Evolutionary conservation across 2,329 filamentous ascomycete species (phyloP), one percentile per base, ranked within the genome.

Genomic region (Monosporascus cannonballus): DNA sequence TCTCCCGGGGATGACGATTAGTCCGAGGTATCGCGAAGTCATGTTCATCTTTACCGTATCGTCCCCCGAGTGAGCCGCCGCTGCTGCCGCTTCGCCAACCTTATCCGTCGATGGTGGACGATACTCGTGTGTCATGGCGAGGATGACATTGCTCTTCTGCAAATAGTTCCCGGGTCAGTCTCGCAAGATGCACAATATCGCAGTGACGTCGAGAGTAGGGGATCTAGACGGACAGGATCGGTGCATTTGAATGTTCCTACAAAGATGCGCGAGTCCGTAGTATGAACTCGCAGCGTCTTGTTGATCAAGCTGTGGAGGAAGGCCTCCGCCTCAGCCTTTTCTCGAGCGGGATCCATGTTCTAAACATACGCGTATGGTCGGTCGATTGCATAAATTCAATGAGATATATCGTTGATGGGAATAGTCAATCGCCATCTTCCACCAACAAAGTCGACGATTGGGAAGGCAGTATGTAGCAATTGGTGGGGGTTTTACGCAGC

Each of bases 161-260:
- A n/a, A 4, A 24, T 24, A 20, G 36, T 42, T 27, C 25, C 42
- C 42, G 22, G 20, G 37, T 51, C 41, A 54, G 48, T 5, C 30
- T 14, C 30, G 11, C 30, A 34, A 54, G 25, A 30, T 15, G 47
- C 8, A 22, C 47, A 55, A 42, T 39, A 41, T 34, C 30, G 44
- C 45, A 34, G 30, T 34, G 2, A 34, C 30, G 4, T 14, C 4
- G 11, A 39, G 24, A 48, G 49, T 34, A 47, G 17, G 11, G 25
- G 47, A 30, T 25, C 6, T 34, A 6, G 46, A 77, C 81, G 49
- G 73, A 95, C 91, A 54, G 87, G 84, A 75, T 99, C 94, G 30
- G 92, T 96, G 75, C 94, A 99, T 72, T 95, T 96, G 73, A 99
- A 89, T 58, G 85, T 80, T 20, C 94, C 94, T 51, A 91, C 83